Base-by-base conservation (phyloP, 176 grass and related monocot genomes). In the Aegilops tauschii region DNA sequence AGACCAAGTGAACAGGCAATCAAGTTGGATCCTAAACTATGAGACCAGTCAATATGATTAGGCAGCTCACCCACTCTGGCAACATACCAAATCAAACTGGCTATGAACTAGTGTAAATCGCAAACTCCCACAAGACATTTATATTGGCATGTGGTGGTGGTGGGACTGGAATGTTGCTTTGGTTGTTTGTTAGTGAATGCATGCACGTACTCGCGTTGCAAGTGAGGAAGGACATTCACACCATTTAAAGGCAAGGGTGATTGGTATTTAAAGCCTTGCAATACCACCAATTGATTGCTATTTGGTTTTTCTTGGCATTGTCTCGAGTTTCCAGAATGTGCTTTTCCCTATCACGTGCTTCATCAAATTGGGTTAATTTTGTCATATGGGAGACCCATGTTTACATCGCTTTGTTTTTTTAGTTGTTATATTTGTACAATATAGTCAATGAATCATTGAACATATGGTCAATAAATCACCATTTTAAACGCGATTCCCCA, bases 1-100 rank as follows among this genome's bases (percentile, higher is more conserved):
- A 36, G 2, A 4, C 0, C 0, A 1, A n/a, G 18, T 12, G 31
- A 35, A 35, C 1, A 9, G 1, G 9, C 0, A 8, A 10, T 18
- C 67, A 21, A 37, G 21, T 70, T 0, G 3, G 12, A 13, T 13
- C 44, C 12, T 0, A 71, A 40, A 37, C 34, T 40, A n/a, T n/a
- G 68, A 71, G 18, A n/a, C 3, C 0, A 0, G 5, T 20, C 1
- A 1, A 36, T 10, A 69, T 8, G 17, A 3, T 12, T 42, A 23
- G 1, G 20, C 1, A 72, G 1, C 20, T 20, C 20, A 13, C 36
- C 34, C 0, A 1, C 69, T n/a, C 2, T 23, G 12, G 32, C 32
- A 69, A 4, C 32, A 11, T 20, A 69, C 1, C 5, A 18, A 40
- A 23, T 23, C 9, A 72, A 12, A n/a, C 12, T 69, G 4, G 20